Base-by-base conservation (phyloP, 495 filamentous ascomycete genomes). In the Annulohypoxylon stygium region DNA sequence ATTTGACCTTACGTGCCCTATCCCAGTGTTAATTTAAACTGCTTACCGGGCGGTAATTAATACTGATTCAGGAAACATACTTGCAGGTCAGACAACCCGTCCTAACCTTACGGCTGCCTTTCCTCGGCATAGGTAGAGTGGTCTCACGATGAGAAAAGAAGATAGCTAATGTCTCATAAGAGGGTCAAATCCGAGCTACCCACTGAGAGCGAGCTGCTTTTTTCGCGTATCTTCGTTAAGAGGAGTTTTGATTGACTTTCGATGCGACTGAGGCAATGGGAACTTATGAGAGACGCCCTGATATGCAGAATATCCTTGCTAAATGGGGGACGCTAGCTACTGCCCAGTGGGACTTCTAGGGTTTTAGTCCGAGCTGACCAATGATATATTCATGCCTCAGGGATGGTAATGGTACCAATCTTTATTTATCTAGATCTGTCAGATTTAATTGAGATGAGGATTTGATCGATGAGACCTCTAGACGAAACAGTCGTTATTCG, bases 11-110 rank as follows among this genome's bases (percentile, higher is more conserved):
- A 14, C 81, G 70, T 39, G 71, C 53, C 61, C 77, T 77, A 66
- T 67, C 12, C 50, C 2, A n/a, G 45, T 7, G 61, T 67, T 36
- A 67, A 39, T 60, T 34, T 6, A 57, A 33, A 30, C 2, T 39
- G 9, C 16, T 34, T 20, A 55, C 66, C 58, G 20, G 65, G 41
- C 12, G 23, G 14, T 65, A 65, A 61, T n/a, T 7, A 36, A 10
- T 41, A 37, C 16, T 63, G 14, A 14, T 23, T 48, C 16, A 37
- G 14, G 41, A 50, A 39, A 78, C 81, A 45, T 61, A 82, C 81
- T 82, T 82, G 81, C 81, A 82, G 33, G 81, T 81, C 16, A 73
- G 59, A 61, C 81, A 82, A 0, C 81, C 81, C 3, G 78, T 82
- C 54, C 70, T 78, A 33, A 81, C 81, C 48, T 80, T 82, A 58